Base-by-base conservation (phyloP, 2,329 filamentous ascomycete species). In the Fusarium subglutinans region DNA sequence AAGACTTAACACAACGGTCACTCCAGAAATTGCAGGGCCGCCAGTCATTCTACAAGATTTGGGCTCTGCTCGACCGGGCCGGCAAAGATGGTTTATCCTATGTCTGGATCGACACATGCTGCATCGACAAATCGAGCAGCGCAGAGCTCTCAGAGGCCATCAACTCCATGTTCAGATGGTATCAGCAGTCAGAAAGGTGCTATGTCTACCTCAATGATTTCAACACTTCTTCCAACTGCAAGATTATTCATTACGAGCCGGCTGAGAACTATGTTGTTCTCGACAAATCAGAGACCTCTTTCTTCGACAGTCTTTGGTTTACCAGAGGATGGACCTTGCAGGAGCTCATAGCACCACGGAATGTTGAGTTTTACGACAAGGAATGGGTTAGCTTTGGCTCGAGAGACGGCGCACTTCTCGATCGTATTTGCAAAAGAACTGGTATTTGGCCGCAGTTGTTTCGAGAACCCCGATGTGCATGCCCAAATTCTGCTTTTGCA, bases 131-230 rank as follows among this genome's bases (percentile, higher is more conserved):
- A 44, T 61, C 65, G 6, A 78, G 75, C 37, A 79, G 77, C 47
- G 68, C 77, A n/a, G 76, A 79, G 33, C 53, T 79, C 37, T 72
- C 74, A 9, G 77, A 78, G 45, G 76, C 77, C 44, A 79, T 79
- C 60, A 79, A 79, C 55, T 79, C 77, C 51, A 79, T 79, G 77
- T 79, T 77, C 66, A 66, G 70, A 20, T 80, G 77, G 77, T 80
- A 80, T 41, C 66, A 72, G 18, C 58, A 76, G 35, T 70, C 78
- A 10, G 43, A 60, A 4, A 12, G 73, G 17, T 80, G 79, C 48
- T 80, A 80, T n/a, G 76, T 71, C n/a, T 78, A 70, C 22, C 56
- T 80, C 6, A 50, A 44, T 18, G 79, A 80, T 28, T 45, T 45
- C 44, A 24, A 45, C 24, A 26, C 24, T 45, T 26, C 17, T 26